phyloP scores from a whole-genome alignment of 768 basidiomycete genomes.

The Porpolomopsis calyptriformis region DNA sequence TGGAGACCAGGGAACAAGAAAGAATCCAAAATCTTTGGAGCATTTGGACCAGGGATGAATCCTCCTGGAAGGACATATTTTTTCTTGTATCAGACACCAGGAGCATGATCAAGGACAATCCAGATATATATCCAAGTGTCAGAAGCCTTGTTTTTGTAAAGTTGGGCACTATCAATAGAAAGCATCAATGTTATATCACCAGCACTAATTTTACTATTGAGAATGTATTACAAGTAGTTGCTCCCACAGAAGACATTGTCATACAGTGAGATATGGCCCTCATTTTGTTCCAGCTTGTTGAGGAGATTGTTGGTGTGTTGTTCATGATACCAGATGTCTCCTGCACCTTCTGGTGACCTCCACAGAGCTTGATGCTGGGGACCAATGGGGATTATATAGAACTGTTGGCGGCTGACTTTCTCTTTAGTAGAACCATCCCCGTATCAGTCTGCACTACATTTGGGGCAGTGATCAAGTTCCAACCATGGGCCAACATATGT shows the following conservation, averaged over 20 bases:
- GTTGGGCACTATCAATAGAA: conserved; percentile 32
- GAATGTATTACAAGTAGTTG: conserved; percentile 19
- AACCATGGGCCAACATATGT: conserved; percentile 30
- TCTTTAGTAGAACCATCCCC: conserved; percentile 13
- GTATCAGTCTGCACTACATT: conserved; percentile 23
- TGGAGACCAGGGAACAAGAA: not conserved
- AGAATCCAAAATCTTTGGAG: not conserved
- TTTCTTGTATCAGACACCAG: conserved; percentile 24
- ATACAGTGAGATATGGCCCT: conserved; percentile 7
- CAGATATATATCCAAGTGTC: conserved; percentile 28
- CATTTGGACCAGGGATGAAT: conserved; percentile 26
- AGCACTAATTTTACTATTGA: conserved; percentile 12
- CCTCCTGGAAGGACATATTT: conserved; percentile 21
- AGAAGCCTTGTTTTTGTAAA: conserved; percentile 27
- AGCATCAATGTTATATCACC: conserved; percentile 25
- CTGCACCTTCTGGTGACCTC: conserved; percentile 15
- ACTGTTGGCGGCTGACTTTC: conserved; percentile 12
- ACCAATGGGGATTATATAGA: conserved; percentile 29
- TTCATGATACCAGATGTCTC: conserved; percentile 19
- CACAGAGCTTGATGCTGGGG: conserved; percentile 30
- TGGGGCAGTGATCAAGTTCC: conserved; percentile 18
- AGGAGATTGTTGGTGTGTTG: conserved; percentile 15
- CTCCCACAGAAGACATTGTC: conserved; percentile 23
- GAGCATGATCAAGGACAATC: conserved; percentile 25
- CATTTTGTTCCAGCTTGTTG: conserved; percentile 6